Evolutionary conservation across 1,139 yeast species (phyloP).

Genomic region (Yarrowia galli): DNA sequence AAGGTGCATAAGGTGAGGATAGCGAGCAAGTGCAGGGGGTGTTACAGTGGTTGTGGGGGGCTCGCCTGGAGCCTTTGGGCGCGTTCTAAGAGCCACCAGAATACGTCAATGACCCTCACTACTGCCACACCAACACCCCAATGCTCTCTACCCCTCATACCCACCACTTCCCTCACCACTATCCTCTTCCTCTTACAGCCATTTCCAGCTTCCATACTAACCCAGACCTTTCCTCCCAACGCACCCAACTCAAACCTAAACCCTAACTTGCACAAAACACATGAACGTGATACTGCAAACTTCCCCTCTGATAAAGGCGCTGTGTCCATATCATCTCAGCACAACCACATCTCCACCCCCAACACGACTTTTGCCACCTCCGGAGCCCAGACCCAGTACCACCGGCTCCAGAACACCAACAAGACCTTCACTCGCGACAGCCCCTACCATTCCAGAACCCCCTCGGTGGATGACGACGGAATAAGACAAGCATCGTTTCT

Average conservation of each 20-base stretch:
- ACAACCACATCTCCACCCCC: conserved; percentile 18
- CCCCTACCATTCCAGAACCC: conserved; percentile 34
- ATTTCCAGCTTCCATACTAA: conserved; percentile 4
- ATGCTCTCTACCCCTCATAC: background rate
- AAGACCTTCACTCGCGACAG: conserved; percentile 25
- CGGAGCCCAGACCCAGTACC: conserved; percentile 23
- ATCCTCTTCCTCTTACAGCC: background rate
- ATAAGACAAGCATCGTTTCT: conserved; percentile 28
- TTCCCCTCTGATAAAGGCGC: conserved; percentile 38
- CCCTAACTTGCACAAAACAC: conserved; percentile 35
- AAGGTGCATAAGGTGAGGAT: conserved; percentile 12
- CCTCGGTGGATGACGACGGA: conserved; percentile 29
- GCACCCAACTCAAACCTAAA: conserved; percentile 37
- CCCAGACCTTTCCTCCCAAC: conserved; percentile 39
- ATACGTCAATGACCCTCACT: too few species aligned
- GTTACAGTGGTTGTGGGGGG: background rate
- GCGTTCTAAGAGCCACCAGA: too few species aligned
- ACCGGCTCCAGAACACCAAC: background rate
- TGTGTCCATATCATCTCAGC: conserved; percentile 16
- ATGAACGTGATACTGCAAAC: conserved; percentile 39
- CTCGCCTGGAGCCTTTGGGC: too few species aligned
- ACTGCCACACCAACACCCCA: too few species aligned
- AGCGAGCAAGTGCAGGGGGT: conserved; percentile 18
- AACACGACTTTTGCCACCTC: conserved; percentile 6
- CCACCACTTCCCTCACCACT: background rate